These are phyloP conservation scores for Cordyceps pruinosa DNA, from an alignment of 2,329 filamentous ascomycete species.

Conservation along the genomic window DNA sequence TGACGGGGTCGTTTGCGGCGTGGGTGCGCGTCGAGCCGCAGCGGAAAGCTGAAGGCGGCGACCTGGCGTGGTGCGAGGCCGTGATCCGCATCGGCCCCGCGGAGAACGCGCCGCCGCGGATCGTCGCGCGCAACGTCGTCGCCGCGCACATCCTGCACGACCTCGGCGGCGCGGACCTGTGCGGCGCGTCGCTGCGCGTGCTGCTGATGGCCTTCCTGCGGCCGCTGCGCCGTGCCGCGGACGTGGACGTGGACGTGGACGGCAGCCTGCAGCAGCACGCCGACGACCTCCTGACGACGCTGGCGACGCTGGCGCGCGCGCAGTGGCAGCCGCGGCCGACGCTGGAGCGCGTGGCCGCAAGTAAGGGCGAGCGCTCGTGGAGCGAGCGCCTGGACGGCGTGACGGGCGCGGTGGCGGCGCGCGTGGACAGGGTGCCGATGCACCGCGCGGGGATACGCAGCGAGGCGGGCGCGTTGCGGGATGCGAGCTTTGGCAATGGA, in stretches of 20 bases:
- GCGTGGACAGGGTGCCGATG: constrained; percentile 51
- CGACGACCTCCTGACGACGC: constrained; percentile 35
- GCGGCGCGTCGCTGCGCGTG: constrained; percentile 41
- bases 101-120: constrained; percentile 35
- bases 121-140: constrained; percentile 45
- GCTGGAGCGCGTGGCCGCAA: constrained; percentile 30
- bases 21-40: constrained; percentile 45
- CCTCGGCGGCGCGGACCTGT: constrained; percentile 36
- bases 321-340: constrained; percentile 38
- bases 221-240: constrained; percentile 17
- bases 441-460: constrained; percentile 54
- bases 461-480: constrained; percentile 37
- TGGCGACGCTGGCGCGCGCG: constrained; percentile 40
- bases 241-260: constrained; percentile 13
- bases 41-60: constrained; percentile 14
- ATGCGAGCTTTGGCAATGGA: constrained; percentile 42
- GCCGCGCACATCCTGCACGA: constrained; percentile 48
- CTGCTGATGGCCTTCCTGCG: constrained; percentile 56
- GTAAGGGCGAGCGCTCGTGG: constrained; percentile 35
- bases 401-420: constrained; percentile 43
- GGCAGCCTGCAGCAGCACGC: constrained; percentile 25
- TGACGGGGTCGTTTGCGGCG: constrained; percentile 58
- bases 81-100: constrained; percentile 51
- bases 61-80: constrained; percentile 49
- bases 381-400: constrained; percentile 41